These are phyloP conservation scores for Dryadomyces quercivorus DNA, from an alignment of 2,329 filamentous ascomycete species.

Conservation along the genomic window DNA sequence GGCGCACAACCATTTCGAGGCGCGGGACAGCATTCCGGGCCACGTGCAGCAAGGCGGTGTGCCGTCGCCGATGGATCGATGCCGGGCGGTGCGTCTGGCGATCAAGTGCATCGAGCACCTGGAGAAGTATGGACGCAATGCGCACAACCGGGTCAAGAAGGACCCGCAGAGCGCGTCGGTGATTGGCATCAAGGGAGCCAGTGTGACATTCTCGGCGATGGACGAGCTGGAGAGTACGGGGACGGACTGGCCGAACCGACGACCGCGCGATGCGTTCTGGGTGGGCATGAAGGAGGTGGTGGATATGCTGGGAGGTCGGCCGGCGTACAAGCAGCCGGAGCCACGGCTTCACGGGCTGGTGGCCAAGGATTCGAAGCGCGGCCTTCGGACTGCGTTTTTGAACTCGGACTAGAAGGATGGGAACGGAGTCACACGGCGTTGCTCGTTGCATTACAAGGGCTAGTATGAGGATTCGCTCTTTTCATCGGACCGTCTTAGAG, in stretches of 20 bases:
- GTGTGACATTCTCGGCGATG: constrained; percentile 79
- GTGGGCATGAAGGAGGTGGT: constrained; percentile 66
- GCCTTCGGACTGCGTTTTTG: constrained; percentile 13
- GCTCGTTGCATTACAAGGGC: too few relatives aligned
- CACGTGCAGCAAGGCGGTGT: constrained; percentile 92
- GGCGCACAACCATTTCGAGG: constrained; percentile 83
- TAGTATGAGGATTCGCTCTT: too few relatives aligned
- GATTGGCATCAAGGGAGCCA: constrained; percentile 85
- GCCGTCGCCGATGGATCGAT: constrained; percentile 91
- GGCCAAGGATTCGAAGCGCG: constrained; percentile 51
- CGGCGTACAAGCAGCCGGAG: constrained; percentile 38
- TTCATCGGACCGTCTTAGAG: too few relatives aligned
- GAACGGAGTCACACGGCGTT: too few relatives aligned
- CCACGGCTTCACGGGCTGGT: constrained; percentile 34
- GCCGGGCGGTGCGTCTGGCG: constrained; percentile 78
- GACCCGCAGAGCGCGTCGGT: constrained; percentile 67
- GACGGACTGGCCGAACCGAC: constrained; percentile 86
- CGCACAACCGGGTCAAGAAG: constrained; percentile 53
- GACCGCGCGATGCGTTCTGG: constrained; percentile 82
- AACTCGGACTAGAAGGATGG: too few relatives aligned
- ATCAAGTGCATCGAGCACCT: constrained; percentile 92
- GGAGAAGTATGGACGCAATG: constrained; percentile 59
- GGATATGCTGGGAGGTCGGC: constrained; percentile 70
- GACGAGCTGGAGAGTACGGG: constrained; percentile 67
- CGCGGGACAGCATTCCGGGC: constrained; percentile 79